Conservation (phyloP, 1,284 basidiomycete species). For the Austroboletus novae-zelandiae region DNA sequence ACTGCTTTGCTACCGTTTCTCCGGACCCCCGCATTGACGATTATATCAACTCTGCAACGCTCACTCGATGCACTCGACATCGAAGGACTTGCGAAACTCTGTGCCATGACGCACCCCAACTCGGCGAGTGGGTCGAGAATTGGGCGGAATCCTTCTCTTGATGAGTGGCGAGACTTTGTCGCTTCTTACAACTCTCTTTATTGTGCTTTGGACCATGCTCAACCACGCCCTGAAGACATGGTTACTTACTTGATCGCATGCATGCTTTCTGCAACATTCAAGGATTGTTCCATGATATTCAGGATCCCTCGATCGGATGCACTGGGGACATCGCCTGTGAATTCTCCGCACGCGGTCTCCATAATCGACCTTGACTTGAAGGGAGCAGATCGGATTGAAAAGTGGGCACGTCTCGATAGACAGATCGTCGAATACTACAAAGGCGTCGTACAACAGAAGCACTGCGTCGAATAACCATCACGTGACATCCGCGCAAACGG, state of each 20-base stretch:
- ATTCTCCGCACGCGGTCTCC: constrained; percentile 44
- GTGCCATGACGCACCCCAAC: constrained; percentile 12
- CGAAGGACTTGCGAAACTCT: constrained; percentile 56
- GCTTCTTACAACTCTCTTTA: constrained; percentile 47
- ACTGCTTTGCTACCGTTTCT: constrained; percentile 48
- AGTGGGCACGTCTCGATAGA: constrained; percentile 75
- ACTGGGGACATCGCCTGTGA: constrained; percentile 3
- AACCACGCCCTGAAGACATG: constrained; percentile 44
- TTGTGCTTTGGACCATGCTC: constrained; percentile 34
- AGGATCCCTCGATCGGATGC: constrained; percentile 36
- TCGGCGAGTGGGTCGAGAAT: constrained; percentile 4
- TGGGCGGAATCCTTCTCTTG: constrained; percentile 45
- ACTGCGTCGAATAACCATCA: constrained; percentile 39
- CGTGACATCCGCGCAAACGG: constrained; percentile 15
- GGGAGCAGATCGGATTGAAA: constrained; percentile 58
- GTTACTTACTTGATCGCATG: constrained; percentile 70
- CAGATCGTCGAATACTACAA: constrained; percentile 60
- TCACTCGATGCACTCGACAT: constrained; percentile 81
- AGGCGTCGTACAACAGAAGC: constrained; percentile 27
- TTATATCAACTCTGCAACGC: constrained; percentile 68
- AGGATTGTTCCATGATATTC: constrained; percentile 91
- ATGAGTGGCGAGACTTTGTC: constrained; percentile 61
- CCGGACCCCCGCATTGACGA: constrained; percentile 53
- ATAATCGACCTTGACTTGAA: constrained; percentile 90
- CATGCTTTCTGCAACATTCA: constrained; percentile 89